Percentiles rank a stretch among this genome's conserved stretches.
Evolutionary conservation across 148 eudicot genomes (phyloP).

Genomic region (Mesembryanthemum crystallinum): DNA sequence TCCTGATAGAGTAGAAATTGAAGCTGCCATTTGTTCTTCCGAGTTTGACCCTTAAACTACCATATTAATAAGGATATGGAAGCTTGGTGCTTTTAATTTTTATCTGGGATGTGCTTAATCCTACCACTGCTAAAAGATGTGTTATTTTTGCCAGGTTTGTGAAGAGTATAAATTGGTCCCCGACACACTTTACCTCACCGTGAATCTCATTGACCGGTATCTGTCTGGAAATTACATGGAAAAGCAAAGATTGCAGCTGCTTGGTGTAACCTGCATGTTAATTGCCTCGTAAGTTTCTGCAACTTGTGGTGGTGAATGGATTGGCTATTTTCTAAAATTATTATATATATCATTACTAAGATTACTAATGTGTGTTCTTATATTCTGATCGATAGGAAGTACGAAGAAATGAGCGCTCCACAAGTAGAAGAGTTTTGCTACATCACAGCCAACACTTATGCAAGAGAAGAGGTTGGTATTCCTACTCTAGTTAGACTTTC

Average conservation of each 20-base stretch:
- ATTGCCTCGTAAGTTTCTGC: conserved; percentile 82
- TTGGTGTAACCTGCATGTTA: conserved; percentile 92
- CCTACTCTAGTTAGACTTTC: conserved; percentile 7
- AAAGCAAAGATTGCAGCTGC: conserved; percentile 80
- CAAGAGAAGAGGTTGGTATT: conserved; percentile 64
- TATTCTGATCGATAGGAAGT: conserved; percentile 49
- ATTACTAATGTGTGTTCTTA: conserved; percentile 16
- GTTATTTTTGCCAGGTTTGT: conserved; percentile 48
- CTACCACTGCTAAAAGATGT: not conserved
- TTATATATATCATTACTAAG: too few species aligned
- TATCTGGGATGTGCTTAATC: not conserved
- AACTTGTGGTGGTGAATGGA: not conserved
- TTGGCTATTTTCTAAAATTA: not conserved
- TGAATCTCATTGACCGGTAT: conserved; percentile 75
- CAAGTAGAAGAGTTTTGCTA: conserved; percentile 82
- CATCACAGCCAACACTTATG: conserved; percentile 84
- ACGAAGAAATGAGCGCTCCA: conserved; percentile 85
- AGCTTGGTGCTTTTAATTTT: not conserved
- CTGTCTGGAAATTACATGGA: conserved; percentile 68
- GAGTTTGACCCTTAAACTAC: not conserved
- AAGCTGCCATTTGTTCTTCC: not conserved
- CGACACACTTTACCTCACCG: conserved; percentile 90
- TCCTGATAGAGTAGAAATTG: not conserved
- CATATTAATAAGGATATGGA: not conserved
- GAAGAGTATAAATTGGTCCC: conserved; percentile 84